Conservation (phyloP, 1,139 yeast species). For the Meyerozyma guilliermondii region DNA sequence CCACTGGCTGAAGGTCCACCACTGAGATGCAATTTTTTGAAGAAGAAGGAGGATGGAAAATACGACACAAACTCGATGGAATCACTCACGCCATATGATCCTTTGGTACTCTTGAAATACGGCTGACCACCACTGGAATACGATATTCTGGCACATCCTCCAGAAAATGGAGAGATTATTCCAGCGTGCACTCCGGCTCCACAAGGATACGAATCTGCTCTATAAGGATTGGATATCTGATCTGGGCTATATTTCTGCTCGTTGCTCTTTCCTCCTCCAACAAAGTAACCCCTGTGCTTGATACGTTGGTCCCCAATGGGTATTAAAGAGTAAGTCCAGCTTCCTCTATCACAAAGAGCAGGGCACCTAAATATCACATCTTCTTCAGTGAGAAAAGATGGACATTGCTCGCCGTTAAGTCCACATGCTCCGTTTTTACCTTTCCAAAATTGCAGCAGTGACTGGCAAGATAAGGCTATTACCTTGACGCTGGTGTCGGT, state of each 20-base stretch:
- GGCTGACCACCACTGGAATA: slow-evolving; percentile 51
- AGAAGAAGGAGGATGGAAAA: slow-evolving; percentile 71
- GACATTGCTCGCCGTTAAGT: slow-evolving; percentile 58
- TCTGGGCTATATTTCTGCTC: slow-evolving; percentile 11
- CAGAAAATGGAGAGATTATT: slow-evolving; percentile 60
- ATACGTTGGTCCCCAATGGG: slow-evolving; percentile 68
- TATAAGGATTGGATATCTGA: slow-evolving; percentile 51
- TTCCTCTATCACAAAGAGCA: slow-evolving; percentile 75
- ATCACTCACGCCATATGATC: slow-evolving; percentile 44
- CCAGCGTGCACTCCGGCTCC: slow-evolving; percentile 92
- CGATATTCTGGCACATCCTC: slow-evolving; percentile 74
- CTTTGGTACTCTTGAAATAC: slow-evolving; percentile 42
- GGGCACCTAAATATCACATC: slow-evolving; percentile 75
- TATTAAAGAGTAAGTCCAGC: slow-evolving; percentile 72
- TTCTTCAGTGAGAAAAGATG: slow-evolving; percentile 28
- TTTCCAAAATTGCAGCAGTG: slow-evolving; percentile 48
- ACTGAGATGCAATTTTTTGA: slow-evolving; percentile 25
- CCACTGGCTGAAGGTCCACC: background rate
- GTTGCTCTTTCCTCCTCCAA: slow-evolving; percentile 62
- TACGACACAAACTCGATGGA: slow-evolving; percentile 64
- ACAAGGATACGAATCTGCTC: slow-evolving; percentile 88
- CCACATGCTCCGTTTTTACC: slow-evolving; percentile 82
- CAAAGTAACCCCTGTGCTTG: slow-evolving; percentile 66
- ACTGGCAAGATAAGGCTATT: slow-evolving; percentile 38
- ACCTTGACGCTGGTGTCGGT: slow-evolving; percentile 16